Evolutionary conservation across 1,284 basidiomycete species (phyloP), one percentile per base, ranked within the genome.

Genomic region (Sporisorium scitamineum): DNA sequence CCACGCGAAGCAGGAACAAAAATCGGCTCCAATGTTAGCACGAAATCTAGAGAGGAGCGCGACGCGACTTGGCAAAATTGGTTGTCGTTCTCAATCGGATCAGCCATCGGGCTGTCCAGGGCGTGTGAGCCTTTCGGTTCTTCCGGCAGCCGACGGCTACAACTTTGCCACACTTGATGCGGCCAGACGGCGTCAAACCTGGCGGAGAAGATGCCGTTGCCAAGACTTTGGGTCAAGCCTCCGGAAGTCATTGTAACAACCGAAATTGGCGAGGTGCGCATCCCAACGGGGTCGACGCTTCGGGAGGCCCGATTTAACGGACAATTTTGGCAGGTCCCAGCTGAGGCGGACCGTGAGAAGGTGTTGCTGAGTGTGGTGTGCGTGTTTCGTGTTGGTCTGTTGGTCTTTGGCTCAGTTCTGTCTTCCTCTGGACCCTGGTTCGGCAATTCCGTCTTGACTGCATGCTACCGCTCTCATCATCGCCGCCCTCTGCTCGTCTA

Each of bases 11-110:
- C 37, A 47, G 52, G 60, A 55, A 42, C 41, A 10, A 26, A 27
- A 10, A 27, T 37, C 13, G n/a, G n/a, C 34, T 3, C 5, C 18
- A 37, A 50, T 71, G 69, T 70, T 70, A 70, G 54, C 54, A 65
- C 41, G 29, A 11, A 20, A 16, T 18, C 37, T 39, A 5, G 16
- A 39, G n/a, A n/a, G 27, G 13, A 37, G 69, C 69, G 69, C 69
- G 69, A 71, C 69, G 69, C 69, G 69, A 71, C 69, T 32, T 24
- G 39, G 26, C 24, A 54, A 32, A 16, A 42, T 54, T 39, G 52
- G 41, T 50, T 55, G 50, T 50, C 27, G 16, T 41, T 34, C 22
- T 42, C 39, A 34, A 56, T 56, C 54, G 29, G 47, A 18, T 16
- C 32, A 14, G 32, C 9, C 13, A 39, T 53, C 52, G 52, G 52